Percentiles rank a stretch among this genome's conserved stretches.
Conservation (phyloP, 2,329 filamentous ascomycete genomes). For the Hymenoscyphus repandus region DNA sequence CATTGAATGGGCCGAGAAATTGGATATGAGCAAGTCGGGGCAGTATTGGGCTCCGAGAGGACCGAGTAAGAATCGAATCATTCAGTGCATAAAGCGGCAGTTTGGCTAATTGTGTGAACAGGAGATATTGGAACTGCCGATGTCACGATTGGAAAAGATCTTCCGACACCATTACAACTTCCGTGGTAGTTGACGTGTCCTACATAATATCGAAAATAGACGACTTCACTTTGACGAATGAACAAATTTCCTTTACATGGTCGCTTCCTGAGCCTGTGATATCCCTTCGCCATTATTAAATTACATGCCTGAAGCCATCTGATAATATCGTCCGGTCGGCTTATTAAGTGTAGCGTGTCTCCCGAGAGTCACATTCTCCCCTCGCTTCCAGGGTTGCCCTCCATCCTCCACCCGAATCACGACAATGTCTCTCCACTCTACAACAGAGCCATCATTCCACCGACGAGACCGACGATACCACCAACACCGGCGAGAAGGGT, state of each 20-base stretch:
- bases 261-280: background rate
- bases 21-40: slow-evolving; percentile 62
- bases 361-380: background rate
- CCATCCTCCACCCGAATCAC: background rate
- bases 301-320: background rate
- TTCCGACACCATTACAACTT: slow-evolving; percentile 59
- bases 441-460: slow-evolving; percentile 15
- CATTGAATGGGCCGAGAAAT: slow-evolving; percentile 53
- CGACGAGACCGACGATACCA: slow-evolving; percentile 11
- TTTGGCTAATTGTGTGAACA: slow-evolving; percentile 14
- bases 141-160: slow-evolving; percentile 52
- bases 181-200: slow-evolving; percentile 47
- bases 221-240: slow-evolving; percentile 12
- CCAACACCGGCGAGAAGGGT: slow-evolving; percentile 10
- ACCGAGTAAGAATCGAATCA: slow-evolving; percentile 44
- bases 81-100: background rate
- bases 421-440: slow-evolving; percentile 2
- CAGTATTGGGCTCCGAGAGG: slow-evolving; percentile 71
- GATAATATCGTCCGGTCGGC: no score
- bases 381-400: background rate
- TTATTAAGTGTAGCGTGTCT: background rate
- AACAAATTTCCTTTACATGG: background rate
- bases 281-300: background rate
- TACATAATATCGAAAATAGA: background rate
- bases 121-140: slow-evolving; percentile 68